Evolutionary conservation across 2,329 filamentous ascomycete species (phyloP), one percentile per base, ranked within the genome.

Genomic region (Myriosclerotinia duriaeana): DNA sequence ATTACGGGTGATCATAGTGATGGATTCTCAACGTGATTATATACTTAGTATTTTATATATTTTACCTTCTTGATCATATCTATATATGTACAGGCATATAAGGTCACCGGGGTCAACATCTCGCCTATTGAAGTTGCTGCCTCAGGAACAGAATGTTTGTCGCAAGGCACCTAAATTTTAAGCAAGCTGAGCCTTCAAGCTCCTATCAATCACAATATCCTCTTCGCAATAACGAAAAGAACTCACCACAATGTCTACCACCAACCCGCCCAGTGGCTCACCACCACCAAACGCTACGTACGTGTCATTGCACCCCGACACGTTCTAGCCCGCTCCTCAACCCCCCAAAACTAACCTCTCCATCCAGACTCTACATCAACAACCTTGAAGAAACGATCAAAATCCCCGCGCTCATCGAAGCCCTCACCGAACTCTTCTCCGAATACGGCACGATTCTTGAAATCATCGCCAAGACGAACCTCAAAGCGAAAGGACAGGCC

Each of bases 321-420:
- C 84, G 83, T 80, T 77, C 72, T 65, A 59, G 48, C 61, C 56
- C 20, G 44, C 58, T 52, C 36, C 71, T 20, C 72, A 70, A 70
- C 64, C 40, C 30, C 20, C 26, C n/a, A 5, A 34, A 34, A 26
- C n/a, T 48, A 46, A 55, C 50, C 26, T 44, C 30, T 52, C n/a
- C 76, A 89, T 52, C n/a, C 76, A 89, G 87, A 69, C 85, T 89
- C 64, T 89, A 89, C 74, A 85, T 88, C 66, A 91, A 89, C 74
- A 97, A 97, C 77, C 87, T 99, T 67, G 92, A 97, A 79, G 95
- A 98, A 82, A 88, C 90, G 76, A 88, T 96, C 78, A 97, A 96
- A 78, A 83, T 91, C 67, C 89, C 93, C 44, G 80, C 86, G 12
- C 83, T 98, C 64, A 90, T 89, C 71, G 85, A 89, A 71, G 85